Evolutionary conservation across 2,329 filamentous ascomycete genomes (phyloP).

Genomic region (Talaromyces sp.): DNA sequence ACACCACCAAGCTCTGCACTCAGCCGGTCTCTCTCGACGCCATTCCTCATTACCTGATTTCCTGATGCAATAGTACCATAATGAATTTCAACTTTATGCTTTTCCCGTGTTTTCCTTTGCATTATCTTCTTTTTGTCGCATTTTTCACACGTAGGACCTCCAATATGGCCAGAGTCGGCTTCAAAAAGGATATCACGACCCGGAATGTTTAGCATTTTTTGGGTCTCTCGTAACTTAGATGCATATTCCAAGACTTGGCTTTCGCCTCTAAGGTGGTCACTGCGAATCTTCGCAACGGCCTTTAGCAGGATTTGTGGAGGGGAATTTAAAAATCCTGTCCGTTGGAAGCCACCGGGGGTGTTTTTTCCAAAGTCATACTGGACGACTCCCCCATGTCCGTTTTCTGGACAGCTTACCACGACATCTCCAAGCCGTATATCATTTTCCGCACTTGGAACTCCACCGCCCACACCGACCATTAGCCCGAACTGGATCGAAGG

Average conservation of each 20-base stretch:
- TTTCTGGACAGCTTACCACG: not conserved
- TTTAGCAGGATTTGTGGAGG: not conserved
- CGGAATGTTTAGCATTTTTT: too few relatives aligned
- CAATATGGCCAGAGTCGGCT: not conserved
- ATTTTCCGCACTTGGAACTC: constrained; percentile 21
- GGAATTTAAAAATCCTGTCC: not conserved
- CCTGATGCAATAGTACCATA: constrained; percentile 9
- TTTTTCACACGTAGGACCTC: not conserved
- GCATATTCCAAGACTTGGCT: not conserved
- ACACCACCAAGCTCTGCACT: not conserved
- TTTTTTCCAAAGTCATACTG: constrained; percentile 4
- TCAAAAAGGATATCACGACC: not conserved
- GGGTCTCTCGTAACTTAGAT: not conserved
- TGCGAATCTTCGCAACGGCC: not conserved
- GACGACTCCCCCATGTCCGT: not conserved
- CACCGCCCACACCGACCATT: constrained; percentile 32
- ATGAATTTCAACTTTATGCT: not conserved
- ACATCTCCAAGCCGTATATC: constrained; percentile 24
- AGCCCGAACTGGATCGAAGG: constrained; percentile 23
- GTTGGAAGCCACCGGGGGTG: not conserved
- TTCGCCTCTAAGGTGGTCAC: not conserved
- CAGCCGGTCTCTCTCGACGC: not conserved
- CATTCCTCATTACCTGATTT: constrained; percentile 13
- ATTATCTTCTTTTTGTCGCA: not conserved
- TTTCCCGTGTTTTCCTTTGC: not conserved